Evolutionary conservation across 306 rosid genomes (phyloP).

Genomic region (Prunus armeniaca): DNA sequence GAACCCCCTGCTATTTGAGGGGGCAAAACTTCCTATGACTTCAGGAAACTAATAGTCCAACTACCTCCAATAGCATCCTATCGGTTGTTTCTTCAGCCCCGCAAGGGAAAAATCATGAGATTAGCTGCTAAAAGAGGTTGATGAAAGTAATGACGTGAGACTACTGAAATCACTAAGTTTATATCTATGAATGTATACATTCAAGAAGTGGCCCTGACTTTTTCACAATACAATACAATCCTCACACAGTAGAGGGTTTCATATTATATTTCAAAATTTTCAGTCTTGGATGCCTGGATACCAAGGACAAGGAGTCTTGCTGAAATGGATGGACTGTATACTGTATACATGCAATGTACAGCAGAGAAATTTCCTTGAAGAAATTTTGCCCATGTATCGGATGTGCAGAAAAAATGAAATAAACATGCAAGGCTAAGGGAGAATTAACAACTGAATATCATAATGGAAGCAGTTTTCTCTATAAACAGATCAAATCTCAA

Average conservation of each 20-base stretch:
- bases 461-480: not conserved
- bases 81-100: not conserved
- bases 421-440: not conserved
- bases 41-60: not conserved
- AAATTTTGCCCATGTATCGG: not conserved
- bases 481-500: not conserved
- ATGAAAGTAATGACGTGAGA: not conserved
- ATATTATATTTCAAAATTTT: not conserved
- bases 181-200: not conserved
- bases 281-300: not conserved
- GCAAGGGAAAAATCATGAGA: not conserved
- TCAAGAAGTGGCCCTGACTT: not conserved
- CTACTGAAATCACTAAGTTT: not conserved
- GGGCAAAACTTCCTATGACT: not conserved
- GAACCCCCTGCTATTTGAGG: too few species aligned
- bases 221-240: not conserved
- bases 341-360: not conserved
- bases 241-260: not conserved
- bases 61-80: not conserved
- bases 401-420: not conserved
- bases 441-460: conserved; percentile 1
- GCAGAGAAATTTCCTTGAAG: not conserved
- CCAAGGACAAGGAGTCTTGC: not conserved
- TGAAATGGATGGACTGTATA: not conserved
- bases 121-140: not conserved